Base-by-base conservation (phyloP, 2,329 filamentous ascomycete genomes). In the Colletotrichum sidae region DNA sequence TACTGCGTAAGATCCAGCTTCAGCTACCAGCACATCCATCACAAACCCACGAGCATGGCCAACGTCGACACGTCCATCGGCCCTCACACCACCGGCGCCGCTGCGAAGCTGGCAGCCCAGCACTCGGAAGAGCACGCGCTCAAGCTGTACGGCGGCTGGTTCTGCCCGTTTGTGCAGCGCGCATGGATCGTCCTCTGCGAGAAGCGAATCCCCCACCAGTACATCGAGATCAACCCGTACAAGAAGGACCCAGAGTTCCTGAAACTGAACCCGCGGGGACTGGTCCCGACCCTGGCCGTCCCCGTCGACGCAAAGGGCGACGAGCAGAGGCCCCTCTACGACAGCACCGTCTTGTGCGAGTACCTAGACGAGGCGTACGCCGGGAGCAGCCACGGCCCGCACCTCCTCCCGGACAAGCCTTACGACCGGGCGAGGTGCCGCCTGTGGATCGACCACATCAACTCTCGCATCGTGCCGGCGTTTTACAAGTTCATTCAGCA, bases 181-280 rank as follows among this genome's bases (percentile, higher is more conserved):
- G 83, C 85, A 12, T 93, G 91, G 89, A 88, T 93, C 67, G 86
- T 89, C 1, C 83, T 94, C 10, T 85, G 89, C 71, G 91, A 94
- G 74, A 94, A 94, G 75, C 78, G 82, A 2, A 90, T 93, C 37
- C 85, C 87, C 13, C 90, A 94, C 74, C 88, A 94, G 78, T 93
- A 92, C 75, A 82, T 92, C 68, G 90, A 92, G 80, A 89, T 93
- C 65, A 93, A 94, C 75, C 92, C 92, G 0, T 94, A 94, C 80
- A 81, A 89, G 75, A 94, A 94, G 72, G 88, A 87, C 0, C 77
- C 85, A 4, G 88, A 85, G 1, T 89, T 94, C 35, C 81, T 94
- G 25, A 82, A 84, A 8, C 81, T 94, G 68, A 95, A 95, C 72
- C 92, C 92, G 0, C 86, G 91, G 11, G 92, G 92, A 1, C 82